phyloP scores from a whole-genome alignment of 805 yeast genomes.

The Candida cerambycidarum region DNA sequence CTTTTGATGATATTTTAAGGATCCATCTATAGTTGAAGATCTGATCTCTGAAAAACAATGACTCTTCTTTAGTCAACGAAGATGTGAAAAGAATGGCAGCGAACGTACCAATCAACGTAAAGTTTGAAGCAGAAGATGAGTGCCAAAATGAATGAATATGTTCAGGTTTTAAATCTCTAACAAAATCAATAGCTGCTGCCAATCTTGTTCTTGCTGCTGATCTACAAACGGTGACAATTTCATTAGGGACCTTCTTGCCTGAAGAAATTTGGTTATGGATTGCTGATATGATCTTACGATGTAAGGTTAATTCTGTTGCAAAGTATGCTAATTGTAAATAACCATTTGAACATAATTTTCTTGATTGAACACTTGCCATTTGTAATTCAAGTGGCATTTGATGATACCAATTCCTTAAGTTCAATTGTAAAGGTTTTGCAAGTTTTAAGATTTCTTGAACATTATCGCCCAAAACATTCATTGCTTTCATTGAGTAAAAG shows the following conservation, averaged over 20 bases:
- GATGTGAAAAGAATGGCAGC: slow-evolving; percentile 80
- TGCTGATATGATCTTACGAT: slow-evolving; percentile 68
- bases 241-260: slow-evolving; percentile 36
- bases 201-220: slow-evolving; percentile 83
- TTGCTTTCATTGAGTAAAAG: slow-evolving; percentile 70
- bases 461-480: slow-evolving; percentile 47
- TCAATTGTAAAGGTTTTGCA: slow-evolving; percentile 81
- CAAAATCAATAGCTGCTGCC: slow-evolving; percentile 78
- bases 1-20: slow-evolving; percentile 68
- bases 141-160: slow-evolving; percentile 92
- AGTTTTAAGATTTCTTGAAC: slow-evolving; percentile 67
- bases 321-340: slow-evolving; percentile 81
- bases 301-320: slow-evolving; percentile 85
- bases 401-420: slow-evolving; percentile 74
- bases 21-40: slow-evolving; percentile 77
- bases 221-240: slow-evolving; percentile 60
- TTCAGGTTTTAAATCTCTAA: slow-evolving; percentile 71
- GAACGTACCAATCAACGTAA: slow-evolving; percentile 83
- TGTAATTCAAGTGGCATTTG: slow-evolving; percentile 63
- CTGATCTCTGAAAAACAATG: slow-evolving; percentile 61
- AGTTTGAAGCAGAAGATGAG: slow-evolving; percentile 72
- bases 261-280: slow-evolving; percentile 37
- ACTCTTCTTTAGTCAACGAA: slow-evolving; percentile 59
- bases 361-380: slow-evolving; percentile 58
- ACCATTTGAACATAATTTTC: slow-evolving; percentile 71